phyloP scores from a whole-genome alignment of 805 yeast genomes.

The Schizosaccharomyces osmophilus region DNA sequence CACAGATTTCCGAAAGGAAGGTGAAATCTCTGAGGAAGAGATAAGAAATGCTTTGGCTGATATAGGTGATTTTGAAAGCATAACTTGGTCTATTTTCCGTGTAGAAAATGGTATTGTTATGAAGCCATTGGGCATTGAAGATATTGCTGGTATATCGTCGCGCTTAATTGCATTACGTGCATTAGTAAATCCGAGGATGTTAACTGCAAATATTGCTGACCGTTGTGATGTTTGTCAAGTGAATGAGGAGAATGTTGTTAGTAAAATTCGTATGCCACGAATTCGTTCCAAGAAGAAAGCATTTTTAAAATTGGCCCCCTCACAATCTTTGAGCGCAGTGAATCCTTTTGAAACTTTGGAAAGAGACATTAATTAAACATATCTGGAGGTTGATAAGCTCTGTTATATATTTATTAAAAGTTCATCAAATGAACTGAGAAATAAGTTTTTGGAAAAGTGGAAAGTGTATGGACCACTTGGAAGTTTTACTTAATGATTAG shows the following conservation, averaged over 20 bases:
- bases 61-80: not conserved
- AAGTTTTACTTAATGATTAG: too few relatives aligned
- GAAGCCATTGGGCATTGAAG: not conserved
- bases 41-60: not conserved
- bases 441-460: too few relatives aligned
- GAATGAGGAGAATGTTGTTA: not conserved
- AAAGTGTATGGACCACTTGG: too few relatives aligned
- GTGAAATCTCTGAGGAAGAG: not conserved
- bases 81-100: not conserved
- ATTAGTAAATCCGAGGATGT: not conserved
- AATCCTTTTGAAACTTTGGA: not conserved
- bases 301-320: not conserved
- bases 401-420: too few relatives aligned
- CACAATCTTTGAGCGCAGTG: not conserved
- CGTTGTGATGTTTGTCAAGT: not conserved
- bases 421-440: too few relatives aligned
- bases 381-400: too few relatives aligned
- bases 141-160: not conserved
- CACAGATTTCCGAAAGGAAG: not conserved
- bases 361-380: too few relatives aligned
- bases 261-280: not conserved
- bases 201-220: not conserved
- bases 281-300: not conserved
- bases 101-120: not conserved
- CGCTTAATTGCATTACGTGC: not conserved